Conservation (phyloP, 768 basidiomycete species). For the Mycena indigotica region DNA sequence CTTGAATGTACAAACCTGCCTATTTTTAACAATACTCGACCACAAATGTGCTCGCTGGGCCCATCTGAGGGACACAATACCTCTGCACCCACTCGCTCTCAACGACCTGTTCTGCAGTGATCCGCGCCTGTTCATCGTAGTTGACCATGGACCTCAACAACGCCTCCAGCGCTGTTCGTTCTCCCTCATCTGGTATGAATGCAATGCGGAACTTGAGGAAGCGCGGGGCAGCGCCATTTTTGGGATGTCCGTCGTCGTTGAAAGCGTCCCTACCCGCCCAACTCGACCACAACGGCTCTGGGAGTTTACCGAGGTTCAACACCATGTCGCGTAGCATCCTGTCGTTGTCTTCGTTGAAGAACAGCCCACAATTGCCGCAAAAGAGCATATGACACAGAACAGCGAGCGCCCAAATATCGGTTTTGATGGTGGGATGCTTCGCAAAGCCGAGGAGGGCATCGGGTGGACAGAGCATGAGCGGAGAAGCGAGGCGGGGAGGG, state of each 20-base stretch:
- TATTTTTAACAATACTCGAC: not conserved
- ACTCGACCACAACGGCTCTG: not conserved
- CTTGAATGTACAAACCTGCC: not conserved
- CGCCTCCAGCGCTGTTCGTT: not conserved
- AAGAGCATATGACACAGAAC: not conserved
- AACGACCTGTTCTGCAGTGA: not conserved
- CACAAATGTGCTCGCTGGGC: not conserved
- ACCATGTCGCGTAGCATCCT: not conserved
- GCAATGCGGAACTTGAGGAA: not conserved
- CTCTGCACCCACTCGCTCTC: not conserved
- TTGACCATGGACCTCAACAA: not conserved
- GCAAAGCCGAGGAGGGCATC: too few species aligned
- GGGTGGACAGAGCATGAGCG: too few species aligned
- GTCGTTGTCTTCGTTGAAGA: not conserved
- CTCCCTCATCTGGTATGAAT: conserved; percentile 6
- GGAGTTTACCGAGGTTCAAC: not conserved
- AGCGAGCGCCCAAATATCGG: not conserved
- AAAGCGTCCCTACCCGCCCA: not conserved
- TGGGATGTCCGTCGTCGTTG: not conserved
- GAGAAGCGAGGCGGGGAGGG: too few species aligned
- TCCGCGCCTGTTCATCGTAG: not conserved
- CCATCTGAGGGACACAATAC: not conserved
- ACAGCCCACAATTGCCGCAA: not conserved
- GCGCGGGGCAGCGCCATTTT: not conserved
- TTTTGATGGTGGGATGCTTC: not conserved